A percentile compares a stretch with the other conserved stretches of the same genome.
phyloP scores from a whole-genome alignment of 2,329 filamentous ascomycete genomes.

The Stylonectria norvegica region DNA sequence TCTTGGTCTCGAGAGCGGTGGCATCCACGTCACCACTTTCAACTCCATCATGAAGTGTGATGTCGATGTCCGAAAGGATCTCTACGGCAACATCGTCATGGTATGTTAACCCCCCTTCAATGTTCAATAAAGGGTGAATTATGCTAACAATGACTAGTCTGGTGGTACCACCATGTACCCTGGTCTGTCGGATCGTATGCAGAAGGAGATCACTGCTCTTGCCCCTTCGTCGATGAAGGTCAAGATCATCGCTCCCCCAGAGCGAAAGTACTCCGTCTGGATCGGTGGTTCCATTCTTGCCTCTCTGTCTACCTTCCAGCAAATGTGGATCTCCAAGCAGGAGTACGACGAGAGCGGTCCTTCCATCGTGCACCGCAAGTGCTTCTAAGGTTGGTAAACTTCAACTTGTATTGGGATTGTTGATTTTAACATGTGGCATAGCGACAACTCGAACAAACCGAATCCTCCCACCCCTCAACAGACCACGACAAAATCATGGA shows the following conservation, averaged over 20 bases:
- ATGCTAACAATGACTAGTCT: slow-evolving; percentile 61
- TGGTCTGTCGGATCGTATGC: slow-evolving; percentile 99
- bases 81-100: slow-evolving; percentile 99
- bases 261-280: slow-evolving; percentile 99
- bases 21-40: slow-evolving; percentile 99
- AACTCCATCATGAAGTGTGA: slow-evolving; percentile 99
- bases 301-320: slow-evolving; percentile 99
- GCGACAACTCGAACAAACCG: slow-evolving; percentile 31
- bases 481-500: slow-evolving; percentile 43
- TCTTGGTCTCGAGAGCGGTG: slow-evolving; percentile 95
- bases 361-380: slow-evolving; percentile 99
- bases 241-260: slow-evolving; percentile 99
- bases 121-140: slow-evolving; percentile 1
- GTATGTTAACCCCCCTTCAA: slow-evolving; percentile 53
- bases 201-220: slow-evolving; percentile 99
- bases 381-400: slow-evolving; percentile 79
- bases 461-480: slow-evolving; percentile 34
- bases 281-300: slow-evolving; percentile 99
- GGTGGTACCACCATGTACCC: slow-evolving; percentile 99
- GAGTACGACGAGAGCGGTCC: slow-evolving; percentile 99
- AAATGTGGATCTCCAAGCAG: slow-evolving; percentile 99
- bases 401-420: background rate
- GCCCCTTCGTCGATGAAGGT: slow-evolving; percentile 99
- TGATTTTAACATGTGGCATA: slow-evolving; percentile 24
- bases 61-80: slow-evolving; percentile 99